A percentile compares a stretch with the other conserved stretches of the same genome.
These are phyloP conservation scores for Zygosaccharomyces gambellarensis DNA, from an alignment of 805 yeast species.

Conservation along the genomic window DNA sequence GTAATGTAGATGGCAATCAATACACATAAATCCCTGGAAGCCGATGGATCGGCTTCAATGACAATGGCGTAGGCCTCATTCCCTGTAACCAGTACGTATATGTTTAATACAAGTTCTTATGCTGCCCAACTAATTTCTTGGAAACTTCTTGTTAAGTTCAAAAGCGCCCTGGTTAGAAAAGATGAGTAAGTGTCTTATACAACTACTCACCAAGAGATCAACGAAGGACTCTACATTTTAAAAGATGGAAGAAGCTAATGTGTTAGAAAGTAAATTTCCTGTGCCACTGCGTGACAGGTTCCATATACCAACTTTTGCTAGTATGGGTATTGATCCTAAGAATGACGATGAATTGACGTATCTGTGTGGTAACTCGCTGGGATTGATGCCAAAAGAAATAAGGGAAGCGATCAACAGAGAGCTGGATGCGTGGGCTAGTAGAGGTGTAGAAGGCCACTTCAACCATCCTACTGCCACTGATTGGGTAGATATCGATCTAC, in stretches of 20 bases:
- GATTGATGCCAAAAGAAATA: slow-evolving; percentile 74
- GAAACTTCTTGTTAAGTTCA: no score
- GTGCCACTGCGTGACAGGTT: slow-evolving; percentile 44
- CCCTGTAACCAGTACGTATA: no score
- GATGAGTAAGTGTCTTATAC: no score
- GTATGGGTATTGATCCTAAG: slow-evolving; percentile 46
- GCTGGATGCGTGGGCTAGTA: slow-evolving; percentile 71
- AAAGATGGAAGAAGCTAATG: slow-evolving; percentile 21
- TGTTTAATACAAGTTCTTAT: no score
- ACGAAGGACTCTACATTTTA: no score
- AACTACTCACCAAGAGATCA: not conserved
- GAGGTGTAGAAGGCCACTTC: slow-evolving; percentile 85
- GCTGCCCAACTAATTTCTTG: no score
- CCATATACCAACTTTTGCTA: slow-evolving; percentile 58
- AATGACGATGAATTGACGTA: slow-evolving; percentile 41
- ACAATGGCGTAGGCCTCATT: no score
- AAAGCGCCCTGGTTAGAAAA: not conserved
- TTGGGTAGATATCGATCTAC: slow-evolving; percentile 85
- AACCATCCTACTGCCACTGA: slow-evolving; percentile 60
- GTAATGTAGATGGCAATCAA: no score
- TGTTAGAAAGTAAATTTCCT: slow-evolving; percentile 40
- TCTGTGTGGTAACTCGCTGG: slow-evolving; percentile 91
- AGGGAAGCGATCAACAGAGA: slow-evolving; percentile 56
- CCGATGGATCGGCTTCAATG: no score
- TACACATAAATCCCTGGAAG: no score